A percentile compares a stretch with the other conserved stretches of the same genome.
phyloP scores from a whole-genome alignment of 2,329 filamentous ascomycete species.

The Magnaporthales sp. region DNA sequence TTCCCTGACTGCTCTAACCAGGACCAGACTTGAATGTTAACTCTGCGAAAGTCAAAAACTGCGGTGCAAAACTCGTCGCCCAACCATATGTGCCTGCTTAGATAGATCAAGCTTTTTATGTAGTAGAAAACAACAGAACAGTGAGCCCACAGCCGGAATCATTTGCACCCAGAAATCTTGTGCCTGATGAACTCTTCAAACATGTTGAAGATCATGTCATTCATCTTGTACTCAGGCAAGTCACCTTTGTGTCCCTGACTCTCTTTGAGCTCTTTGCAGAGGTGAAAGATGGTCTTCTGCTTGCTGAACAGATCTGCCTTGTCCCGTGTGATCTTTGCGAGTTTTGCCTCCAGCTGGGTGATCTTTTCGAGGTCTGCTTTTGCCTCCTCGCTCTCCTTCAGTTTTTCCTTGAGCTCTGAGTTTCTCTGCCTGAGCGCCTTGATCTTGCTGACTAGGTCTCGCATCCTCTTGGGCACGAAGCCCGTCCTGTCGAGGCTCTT shows the following conservation, averaged over 20 bases:
- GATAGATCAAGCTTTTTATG: not conserved
- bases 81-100: too few species aligned
- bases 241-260: not conserved
- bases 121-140: not conserved
- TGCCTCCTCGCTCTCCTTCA: not conserved
- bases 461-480: not conserved
- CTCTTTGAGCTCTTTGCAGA: not conserved
- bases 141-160: not conserved
- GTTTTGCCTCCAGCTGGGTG: not conserved
- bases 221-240: not conserved
- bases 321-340: not conserved
- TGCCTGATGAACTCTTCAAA: not conserved
- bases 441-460: not conserved
- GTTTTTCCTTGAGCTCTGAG: not conserved
- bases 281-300: not conserved
- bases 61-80: too few species aligned
- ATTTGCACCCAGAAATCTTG: not conserved
- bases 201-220: not conserved
- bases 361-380: not conserved
- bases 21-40: too few species aligned
- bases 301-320: not conserved
- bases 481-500: not conserved
- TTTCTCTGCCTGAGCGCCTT: not conserved
- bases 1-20: too few species aligned
- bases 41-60: too few species aligned